These are phyloP conservation scores for Gliomastix tumulicola DNA, from an alignment of 2,329 filamentous ascomycete species.

Conservation along the genomic window DNA sequence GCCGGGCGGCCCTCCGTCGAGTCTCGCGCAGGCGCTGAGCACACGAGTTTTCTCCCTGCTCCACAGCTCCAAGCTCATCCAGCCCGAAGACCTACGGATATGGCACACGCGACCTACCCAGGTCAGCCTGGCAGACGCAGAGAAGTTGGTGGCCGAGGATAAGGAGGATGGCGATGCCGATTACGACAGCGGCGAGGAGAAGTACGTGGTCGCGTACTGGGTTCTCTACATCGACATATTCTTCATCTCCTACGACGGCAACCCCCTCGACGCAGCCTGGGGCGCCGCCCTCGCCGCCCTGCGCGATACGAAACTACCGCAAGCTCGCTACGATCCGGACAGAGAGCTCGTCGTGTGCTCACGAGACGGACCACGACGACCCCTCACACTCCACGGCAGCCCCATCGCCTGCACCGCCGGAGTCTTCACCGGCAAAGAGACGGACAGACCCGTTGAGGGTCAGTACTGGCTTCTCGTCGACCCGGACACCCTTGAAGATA, in stretches of 20 bases:
- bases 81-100: conserved; percentile 65
- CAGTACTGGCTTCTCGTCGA: conserved; percentile 76
- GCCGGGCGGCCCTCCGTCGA: conserved; percentile 73
- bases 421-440: conserved; percentile 64
- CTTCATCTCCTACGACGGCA: conserved; percentile 88
- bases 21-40: conserved; percentile 77
- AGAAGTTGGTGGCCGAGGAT: conserved; percentile 30
- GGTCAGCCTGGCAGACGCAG: conserved; percentile 34
- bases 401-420: conserved; percentile 73
- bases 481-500: conserved; percentile 85
- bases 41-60: conserved; percentile 73
- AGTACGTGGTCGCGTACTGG: conserved; percentile 79
- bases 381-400: conserved; percentile 54
- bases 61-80: conserved; percentile 62
- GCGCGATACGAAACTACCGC: conserved; percentile 67
- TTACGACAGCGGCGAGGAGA: conserved; percentile 24
- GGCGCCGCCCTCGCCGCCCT: conserved; percentile 75
- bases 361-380: conserved; percentile 40
- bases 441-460: conserved; percentile 32
- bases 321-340: conserved; percentile 78
- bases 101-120: conserved; percentile 50
- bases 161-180: conserved; percentile 24
- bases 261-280: conserved; percentile 89
- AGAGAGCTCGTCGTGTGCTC: conserved; percentile 73
- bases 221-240: conserved; percentile 92